phyloP scores from a whole-genome alignment of 805 yeast genomes.

The Nakazawaea siamensis region DNA sequence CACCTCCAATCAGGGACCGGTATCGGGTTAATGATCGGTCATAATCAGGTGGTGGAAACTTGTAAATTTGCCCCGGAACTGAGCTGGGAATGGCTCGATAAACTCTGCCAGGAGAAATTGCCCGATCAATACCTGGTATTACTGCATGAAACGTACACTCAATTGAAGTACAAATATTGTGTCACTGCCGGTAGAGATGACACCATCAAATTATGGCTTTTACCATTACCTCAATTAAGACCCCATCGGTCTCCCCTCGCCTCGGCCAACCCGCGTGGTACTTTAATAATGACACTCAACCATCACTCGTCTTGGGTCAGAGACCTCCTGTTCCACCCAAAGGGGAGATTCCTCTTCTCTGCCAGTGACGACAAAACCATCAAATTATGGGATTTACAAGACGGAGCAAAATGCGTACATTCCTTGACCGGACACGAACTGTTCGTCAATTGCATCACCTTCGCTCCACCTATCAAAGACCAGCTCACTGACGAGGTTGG shows the following conservation, averaged over 20 bases:
- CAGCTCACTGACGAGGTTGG: constrained; percentile 1
- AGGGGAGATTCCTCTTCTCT: constrained; percentile 59
- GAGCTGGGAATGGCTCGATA: constrained; percentile 40
- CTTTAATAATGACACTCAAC: constrained; percentile 41
- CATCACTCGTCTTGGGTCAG: constrained; percentile 91
- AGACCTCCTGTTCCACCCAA: constrained; percentile 62
- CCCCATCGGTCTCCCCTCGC: constrained; percentile 53
- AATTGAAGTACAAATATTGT: constrained; percentile 61
- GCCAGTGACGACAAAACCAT: constrained; percentile 76
- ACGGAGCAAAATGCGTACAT: constrained; percentile 33
- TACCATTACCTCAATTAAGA: constrained; percentile 57
- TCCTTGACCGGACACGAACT: constrained; percentile 62
- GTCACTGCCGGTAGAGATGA: constrained; percentile 79
- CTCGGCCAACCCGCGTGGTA: constrained; percentile 52
- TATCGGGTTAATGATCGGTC: constrained; percentile 61
- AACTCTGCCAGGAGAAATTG: constrained; percentile 19
- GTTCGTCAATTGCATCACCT: constrained; percentile 56
- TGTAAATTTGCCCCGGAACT: constrained; percentile 55
- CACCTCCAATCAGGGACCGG: constrained; percentile 62
- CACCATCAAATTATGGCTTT: constrained; percentile 62
- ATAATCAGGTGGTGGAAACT: constrained; percentile 75
- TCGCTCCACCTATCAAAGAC: constrained; percentile 36
- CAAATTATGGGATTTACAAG: constrained; percentile 66
- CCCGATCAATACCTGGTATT: constrained; percentile 4
- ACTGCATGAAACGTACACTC: constrained; percentile 19